A percentile compares a stretch with the other conserved stretches of the same genome.
These are phyloP conservation scores for Arachis stenosperma DNA, from an alignment of 306 rosid species.

Conservation along the genomic window DNA sequence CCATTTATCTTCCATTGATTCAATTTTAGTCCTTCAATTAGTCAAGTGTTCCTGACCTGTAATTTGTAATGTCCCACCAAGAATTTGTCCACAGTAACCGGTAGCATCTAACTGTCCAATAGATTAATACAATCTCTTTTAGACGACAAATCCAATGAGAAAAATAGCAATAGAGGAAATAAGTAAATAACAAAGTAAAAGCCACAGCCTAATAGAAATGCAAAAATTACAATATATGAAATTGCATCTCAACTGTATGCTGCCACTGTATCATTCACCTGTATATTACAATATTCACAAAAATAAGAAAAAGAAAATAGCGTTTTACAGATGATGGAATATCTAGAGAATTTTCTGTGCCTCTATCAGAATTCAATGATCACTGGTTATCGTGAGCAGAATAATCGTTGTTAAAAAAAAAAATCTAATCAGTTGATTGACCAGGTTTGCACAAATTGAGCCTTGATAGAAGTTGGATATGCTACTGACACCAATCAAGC, in stretches of 20 bases:
- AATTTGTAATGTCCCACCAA: not conserved
- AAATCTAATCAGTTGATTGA: conserved; percentile 44
- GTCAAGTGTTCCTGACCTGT: not conserved
- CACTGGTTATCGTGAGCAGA: conserved; percentile 32
- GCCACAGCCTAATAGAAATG: conserved; percentile 32
- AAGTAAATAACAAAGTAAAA: conserved; percentile 4
- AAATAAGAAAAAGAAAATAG: conserved; percentile 36
- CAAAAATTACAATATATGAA: conserved; percentile 29
- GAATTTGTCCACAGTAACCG: not conserved
- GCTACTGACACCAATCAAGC: conserved; percentile 34
- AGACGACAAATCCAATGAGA: conserved; percentile 16
- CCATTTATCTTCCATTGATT: not conserved
- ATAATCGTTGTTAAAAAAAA: conserved; percentile 42
- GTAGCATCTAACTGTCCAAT: not conserved
- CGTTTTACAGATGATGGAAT: conserved; percentile 43
- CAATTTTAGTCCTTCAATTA: not conserved
- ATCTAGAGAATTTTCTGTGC: conserved; percentile 42
- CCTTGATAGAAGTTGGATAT: conserved; percentile 41
- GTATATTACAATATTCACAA: conserved; percentile 62
- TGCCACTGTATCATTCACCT: conserved; percentile 44
- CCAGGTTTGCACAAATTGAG: conserved; percentile 36
- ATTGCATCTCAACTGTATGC: conserved; percentile 35
- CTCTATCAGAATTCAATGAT: conserved; percentile 37
- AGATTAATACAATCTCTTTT: not conserved
- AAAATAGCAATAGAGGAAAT: conserved; percentile 7